phyloP scores from a whole-genome alignment of 345 rosid genomes.

The Lumnitzera littorea region DNA sequence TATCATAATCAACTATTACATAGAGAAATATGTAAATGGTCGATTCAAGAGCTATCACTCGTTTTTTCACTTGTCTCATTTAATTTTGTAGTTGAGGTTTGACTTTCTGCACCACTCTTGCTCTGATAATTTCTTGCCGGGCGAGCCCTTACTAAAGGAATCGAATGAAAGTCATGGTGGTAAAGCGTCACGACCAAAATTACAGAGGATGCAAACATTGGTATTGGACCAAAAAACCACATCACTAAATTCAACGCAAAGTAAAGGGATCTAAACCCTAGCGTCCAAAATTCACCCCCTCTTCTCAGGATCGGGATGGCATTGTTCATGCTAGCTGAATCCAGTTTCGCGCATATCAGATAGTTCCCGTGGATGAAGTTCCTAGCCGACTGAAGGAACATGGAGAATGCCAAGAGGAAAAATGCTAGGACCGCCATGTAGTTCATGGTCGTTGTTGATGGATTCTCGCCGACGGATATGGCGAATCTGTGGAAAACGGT shows the following conservation, averaged over 20 bases:
- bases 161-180: constrained; percentile 39
- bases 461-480: constrained; percentile 46
- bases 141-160: constrained; percentile 26
- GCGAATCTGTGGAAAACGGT: constrained; percentile 34
- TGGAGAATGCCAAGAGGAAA: constrained; percentile 57
- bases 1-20: too few relatives aligned
- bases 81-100: not conserved
- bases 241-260: constrained; percentile 54
- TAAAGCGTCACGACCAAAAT: constrained; percentile 39
- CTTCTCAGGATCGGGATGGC: constrained; percentile 36
- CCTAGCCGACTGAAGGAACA: constrained; percentile 65
- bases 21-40: too few relatives aligned
- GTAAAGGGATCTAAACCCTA: constrained; percentile 65
- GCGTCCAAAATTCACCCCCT: constrained; percentile 72
- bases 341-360: constrained; percentile 47
- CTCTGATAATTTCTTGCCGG: constrained; percentile 11
- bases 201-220: constrained; percentile 53
- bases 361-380: constrained; percentile 57
- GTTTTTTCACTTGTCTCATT: too few relatives aligned
- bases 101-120: not conserved
- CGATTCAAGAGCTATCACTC: too few relatives aligned
- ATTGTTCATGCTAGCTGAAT: constrained; percentile 25
- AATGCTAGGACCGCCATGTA: constrained; percentile 51
- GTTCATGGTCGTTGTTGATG: constrained; percentile 50
- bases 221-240: constrained; percentile 87